Conservation (phyloP, 208 protist genomes). For the Herpetomonas samuelpessoai region DNA sequence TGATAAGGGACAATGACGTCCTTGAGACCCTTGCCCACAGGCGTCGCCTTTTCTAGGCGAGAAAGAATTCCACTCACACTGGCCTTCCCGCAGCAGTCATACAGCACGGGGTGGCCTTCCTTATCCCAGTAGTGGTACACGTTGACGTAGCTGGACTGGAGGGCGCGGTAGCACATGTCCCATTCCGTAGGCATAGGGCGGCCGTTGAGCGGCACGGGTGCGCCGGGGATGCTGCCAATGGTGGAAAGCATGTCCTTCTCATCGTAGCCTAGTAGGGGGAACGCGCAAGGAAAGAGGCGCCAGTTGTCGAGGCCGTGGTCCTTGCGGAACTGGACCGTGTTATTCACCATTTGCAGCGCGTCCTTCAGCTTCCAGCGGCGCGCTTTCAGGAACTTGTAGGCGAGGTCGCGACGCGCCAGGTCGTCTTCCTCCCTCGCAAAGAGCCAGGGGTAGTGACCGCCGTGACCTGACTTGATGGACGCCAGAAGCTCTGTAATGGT, state of each 20-base stretch:
- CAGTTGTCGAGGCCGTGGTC: constrained; percentile 42
- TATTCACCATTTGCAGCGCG: constrained; percentile 50
- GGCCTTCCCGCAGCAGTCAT: constrained; percentile 50
- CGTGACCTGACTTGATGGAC: constrained; percentile 18
- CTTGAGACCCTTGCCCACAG: constrained; percentile 23
- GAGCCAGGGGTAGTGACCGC: constrained; percentile 24
- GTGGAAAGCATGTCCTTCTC: constrained; percentile 27
- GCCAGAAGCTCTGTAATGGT: constrained; percentile 31
- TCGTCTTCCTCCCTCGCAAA: constrained; percentile 29
- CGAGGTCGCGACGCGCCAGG: constrained; percentile 34
- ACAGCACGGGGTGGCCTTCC: constrained; percentile 67
- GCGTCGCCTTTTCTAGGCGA: constrained; percentile 22
- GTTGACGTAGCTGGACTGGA: constrained; percentile 46
- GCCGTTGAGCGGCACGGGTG: constrained; percentile 6
- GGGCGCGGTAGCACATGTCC: constrained; percentile 40
- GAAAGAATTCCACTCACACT: constrained; percentile 38
- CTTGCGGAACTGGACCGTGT: constrained; percentile 40
- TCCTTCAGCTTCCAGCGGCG: constrained; percentile 52
- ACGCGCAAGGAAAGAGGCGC: constrained; percentile 58
- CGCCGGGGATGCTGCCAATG: constrained; percentile 22
- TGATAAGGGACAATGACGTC: constrained; percentile 64
- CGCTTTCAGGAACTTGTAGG: constrained; percentile 65
- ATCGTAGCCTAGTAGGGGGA: constrained; percentile 49
- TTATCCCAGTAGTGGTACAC: constrained; percentile 80
- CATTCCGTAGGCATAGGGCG: constrained; percentile 17